These are phyloP conservation scores for Phellinidium pouzarii DNA, from an alignment of 1,284 basidiomycete genomes.

Conservation along the genomic window DNA sequence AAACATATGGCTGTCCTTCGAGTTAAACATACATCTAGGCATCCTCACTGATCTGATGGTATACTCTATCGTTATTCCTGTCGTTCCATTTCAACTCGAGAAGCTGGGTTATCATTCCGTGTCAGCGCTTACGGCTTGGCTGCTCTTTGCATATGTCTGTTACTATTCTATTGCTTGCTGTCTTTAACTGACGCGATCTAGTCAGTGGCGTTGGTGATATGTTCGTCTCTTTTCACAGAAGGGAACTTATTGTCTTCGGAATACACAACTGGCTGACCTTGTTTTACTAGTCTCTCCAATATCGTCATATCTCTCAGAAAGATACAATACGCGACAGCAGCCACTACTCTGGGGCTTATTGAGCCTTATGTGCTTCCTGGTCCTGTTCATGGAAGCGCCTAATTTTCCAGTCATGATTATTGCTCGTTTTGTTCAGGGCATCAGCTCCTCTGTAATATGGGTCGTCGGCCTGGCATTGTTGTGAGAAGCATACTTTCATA, in stretches of 20 bases:
- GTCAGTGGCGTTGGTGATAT: constrained; percentile 13
- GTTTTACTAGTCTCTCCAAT: constrained; percentile 54
- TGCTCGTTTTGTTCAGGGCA: constrained; percentile 65
- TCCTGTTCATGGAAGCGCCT: constrained; percentile 74
- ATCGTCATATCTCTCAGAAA: constrained; percentile 63
- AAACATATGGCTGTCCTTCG: background rate
- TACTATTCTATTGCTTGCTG: background rate
- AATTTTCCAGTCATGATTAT: constrained; percentile 66
- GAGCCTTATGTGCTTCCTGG: constrained; percentile 49
- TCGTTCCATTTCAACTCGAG: constrained; percentile 70
- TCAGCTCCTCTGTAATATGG: constrained; percentile 72
- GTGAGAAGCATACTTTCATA: constrained; percentile 33
- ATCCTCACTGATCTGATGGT: constrained; percentile 57
- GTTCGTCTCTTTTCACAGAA: background rate
- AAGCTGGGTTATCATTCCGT: constrained; percentile 43
- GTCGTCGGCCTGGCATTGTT: constrained; percentile 66
- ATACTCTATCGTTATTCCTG: constrained; percentile 67
- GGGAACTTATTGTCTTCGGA: no score
- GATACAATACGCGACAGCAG: constrained; percentile 43
- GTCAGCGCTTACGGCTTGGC: constrained; percentile 59
- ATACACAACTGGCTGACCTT: no score
- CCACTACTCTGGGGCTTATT: constrained; percentile 58
- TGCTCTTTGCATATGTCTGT: constrained; percentile 57
- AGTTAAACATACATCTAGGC: constrained; percentile 32
- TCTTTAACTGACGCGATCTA: background rate